Conservation (phyloP, 2,329 filamentous ascomycete genomes). For the Fonsecaea nubica region DNA sequence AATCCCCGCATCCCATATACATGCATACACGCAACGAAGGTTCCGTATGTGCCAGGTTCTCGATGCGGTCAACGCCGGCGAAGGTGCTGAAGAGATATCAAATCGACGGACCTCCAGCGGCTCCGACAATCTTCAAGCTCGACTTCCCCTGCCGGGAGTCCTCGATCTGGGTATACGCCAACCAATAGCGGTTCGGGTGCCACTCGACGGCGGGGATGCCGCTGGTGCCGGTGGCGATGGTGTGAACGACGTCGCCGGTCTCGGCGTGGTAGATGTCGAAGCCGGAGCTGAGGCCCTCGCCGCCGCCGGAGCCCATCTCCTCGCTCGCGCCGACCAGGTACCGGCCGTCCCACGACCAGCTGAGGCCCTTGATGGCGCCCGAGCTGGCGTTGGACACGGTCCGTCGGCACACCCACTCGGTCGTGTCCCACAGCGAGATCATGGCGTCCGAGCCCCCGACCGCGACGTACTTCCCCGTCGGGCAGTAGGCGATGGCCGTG, state of each 20-base stretch:
- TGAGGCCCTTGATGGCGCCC: constrained; percentile 55
- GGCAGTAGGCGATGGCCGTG: constrained; percentile 53
- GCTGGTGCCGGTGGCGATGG: constrained; percentile 50
- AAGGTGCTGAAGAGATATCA: not conserved
- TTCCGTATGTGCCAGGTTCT: no score
- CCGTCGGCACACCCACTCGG: constrained; percentile 58
- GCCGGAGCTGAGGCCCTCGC: constrained; percentile 43
- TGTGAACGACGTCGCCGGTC: constrained; percentile 56
- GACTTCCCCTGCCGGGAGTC: constrained; percentile 47
- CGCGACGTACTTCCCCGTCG: constrained; percentile 57
- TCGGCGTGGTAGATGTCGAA: constrained; percentile 60
- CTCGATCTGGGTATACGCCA: constrained; percentile 57
- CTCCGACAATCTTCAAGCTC: constrained; percentile 57
- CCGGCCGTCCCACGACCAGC: constrained; percentile 59
- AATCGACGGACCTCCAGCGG: constrained; percentile 46
- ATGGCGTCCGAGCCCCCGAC: constrained; percentile 57
- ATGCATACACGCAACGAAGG: no score
- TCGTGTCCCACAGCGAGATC: constrained; percentile 59
- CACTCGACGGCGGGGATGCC: constrained; percentile 56
- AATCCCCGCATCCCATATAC: no score
- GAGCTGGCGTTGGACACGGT: constrained; percentile 54
- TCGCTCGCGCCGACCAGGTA: constrained; percentile 58
- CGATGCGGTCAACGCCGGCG: not conserved
- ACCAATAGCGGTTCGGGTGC: constrained; percentile 58
- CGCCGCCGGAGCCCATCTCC: constrained; percentile 51